Evolutionary conservation across 139 green algal species (phyloP), one percentile per base, ranked within the genome.

Genomic region (Yamagishiella unicocca): DNA sequence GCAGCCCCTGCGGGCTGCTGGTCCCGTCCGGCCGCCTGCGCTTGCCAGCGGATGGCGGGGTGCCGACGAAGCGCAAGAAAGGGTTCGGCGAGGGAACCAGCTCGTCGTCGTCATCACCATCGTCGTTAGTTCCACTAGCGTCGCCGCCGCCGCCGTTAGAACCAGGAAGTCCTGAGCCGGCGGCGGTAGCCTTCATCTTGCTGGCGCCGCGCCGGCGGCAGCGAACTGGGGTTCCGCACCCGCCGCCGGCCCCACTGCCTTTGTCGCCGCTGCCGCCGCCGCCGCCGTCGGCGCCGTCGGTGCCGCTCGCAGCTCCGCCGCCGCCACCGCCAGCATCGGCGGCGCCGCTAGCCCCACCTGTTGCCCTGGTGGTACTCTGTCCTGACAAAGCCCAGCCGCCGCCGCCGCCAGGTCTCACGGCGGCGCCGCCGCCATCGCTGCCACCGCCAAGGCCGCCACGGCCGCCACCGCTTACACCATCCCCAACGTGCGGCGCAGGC

Each of bases 21-120:
- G n/a, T n/a, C n/a, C n/a, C n/a, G n/a, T n/a, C n/a, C n/a, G n/a
- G n/a, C n/a, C n/a, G n/a, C n/a, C n/a, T n/a, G 86, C 92, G 17
- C 62, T 81, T 76, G n/a, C 78, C 66, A 8, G 66, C 37, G 0
- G 89, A 71, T 31, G 83, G 66, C 68, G 83, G 46, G 17, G 42
- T 64, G 43, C 38, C 66, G 37, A 8, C 31, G 40, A 87, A 75
- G 42, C 89, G 37, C 8, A 84, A 38, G 40, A 90, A 79, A 45
- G 88, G 67, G 85, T 90, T 86, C 4, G 42, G 27, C 4, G 73
- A 6, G 1, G 88, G 35, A 24, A 88, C 68, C 3, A 84, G 33
- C 7, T 77, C 73, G 55, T 77, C 72, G 8, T 84, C 70, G 55
- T 77, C 72, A 25, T 84, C 70, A 33, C 55, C 55, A 42, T 61